These are phyloP conservation scores for Maudiozyma bulderi DNA, from an alignment of 805 yeast genomes.

Conservation along the genomic window DNA sequence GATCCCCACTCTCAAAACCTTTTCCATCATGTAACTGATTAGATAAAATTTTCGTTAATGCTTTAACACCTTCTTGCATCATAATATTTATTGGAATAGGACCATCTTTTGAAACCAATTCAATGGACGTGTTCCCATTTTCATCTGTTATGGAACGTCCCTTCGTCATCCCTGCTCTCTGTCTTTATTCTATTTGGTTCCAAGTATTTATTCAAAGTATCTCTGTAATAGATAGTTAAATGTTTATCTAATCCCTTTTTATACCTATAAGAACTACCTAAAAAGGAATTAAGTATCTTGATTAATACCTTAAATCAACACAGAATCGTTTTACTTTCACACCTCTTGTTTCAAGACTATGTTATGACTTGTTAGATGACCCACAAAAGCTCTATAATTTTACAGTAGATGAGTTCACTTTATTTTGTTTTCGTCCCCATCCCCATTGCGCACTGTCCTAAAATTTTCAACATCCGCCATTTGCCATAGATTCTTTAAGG, in stretches of 20 bases:
- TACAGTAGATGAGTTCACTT: no score
- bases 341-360: no score
- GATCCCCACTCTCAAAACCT: constrained; percentile 10
- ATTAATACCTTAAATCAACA: no score
- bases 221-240: background rate
- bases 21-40: constrained; percentile 22
- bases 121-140: constrained; percentile 12
- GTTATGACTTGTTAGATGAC: no score
- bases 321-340: no score
- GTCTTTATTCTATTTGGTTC: background rate
- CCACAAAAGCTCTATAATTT: no score
- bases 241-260: background rate
- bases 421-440: no score
- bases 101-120: constrained; percentile 20
- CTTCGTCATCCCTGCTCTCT: background rate
- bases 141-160: background rate
- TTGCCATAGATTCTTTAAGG: no score
- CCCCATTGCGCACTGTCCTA: no score
- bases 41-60: constrained; percentile 23
- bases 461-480: no score
- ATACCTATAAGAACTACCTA: no score
- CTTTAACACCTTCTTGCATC: constrained; percentile 30
- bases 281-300: no score
- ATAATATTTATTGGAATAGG: constrained; percentile 25
- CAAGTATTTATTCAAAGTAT: background rate